phyloP scores from a whole-genome alignment of 2,329 filamentous ascomycete species.

The Davidsoniella australis region DNA sequence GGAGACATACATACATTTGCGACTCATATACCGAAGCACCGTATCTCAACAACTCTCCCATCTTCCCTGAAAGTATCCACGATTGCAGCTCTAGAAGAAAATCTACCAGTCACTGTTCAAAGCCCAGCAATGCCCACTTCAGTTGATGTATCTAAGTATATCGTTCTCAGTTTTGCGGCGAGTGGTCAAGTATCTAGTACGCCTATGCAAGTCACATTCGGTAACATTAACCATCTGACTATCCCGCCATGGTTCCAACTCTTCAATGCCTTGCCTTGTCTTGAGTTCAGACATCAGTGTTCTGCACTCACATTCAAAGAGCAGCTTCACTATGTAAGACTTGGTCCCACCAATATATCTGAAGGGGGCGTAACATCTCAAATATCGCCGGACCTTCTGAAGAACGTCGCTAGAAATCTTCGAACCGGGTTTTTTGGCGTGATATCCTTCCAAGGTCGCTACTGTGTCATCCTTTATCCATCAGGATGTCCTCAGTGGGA shows the following conservation, averaged over 20 bases:
- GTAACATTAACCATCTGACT: not conserved
- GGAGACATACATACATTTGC: not conserved
- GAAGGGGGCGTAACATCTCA: constrained; percentile 12
- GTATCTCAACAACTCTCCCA: not conserved
- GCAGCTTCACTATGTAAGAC: not conserved
- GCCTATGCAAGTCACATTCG: constrained; percentile 2
- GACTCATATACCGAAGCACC: not conserved
- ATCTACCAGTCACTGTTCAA: no score
- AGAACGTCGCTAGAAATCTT: constrained; percentile 21
- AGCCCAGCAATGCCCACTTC: no score
- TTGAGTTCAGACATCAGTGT: constrained; percentile 23
- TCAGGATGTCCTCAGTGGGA: constrained; percentile 21
- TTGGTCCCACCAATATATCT: constrained; percentile 6
- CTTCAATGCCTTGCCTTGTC: constrained; percentile 15
- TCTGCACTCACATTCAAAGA: constrained; percentile 18
- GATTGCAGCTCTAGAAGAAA: not conserved
- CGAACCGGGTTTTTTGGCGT: constrained; percentile 21
- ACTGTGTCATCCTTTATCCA: constrained; percentile 24
- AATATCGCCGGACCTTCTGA: constrained; percentile 14
- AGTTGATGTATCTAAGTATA: not conserved
- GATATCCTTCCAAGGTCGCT: constrained; percentile 19
- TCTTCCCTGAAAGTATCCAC: not conserved
- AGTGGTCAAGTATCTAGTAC: not conserved
- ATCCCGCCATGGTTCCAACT: constrained; percentile 16
- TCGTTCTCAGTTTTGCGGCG: not conserved